Percentiles rank a stretch among this genome's conserved stretches.
These are phyloP conservation scores for Pigoraptor vietnamica DNA, from an alignment of 78 protist species.

Conservation along the genomic window DNA sequence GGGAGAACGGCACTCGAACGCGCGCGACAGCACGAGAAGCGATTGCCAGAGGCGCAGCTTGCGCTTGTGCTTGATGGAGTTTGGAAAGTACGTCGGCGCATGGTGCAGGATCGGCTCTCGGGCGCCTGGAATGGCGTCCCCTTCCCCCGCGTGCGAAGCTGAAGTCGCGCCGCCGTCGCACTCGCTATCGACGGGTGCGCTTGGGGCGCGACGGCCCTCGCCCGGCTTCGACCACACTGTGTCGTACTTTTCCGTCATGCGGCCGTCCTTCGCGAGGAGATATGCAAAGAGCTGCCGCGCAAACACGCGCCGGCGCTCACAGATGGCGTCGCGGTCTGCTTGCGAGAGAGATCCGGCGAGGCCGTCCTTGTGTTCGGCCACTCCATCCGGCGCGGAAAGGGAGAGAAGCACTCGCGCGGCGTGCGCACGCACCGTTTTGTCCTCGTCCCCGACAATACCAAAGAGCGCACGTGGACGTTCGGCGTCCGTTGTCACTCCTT, in stretches of 20 bases:
- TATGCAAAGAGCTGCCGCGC: background rate
- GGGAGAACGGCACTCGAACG: background rate
- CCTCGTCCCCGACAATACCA: background rate
- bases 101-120: background rate
- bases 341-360: too few species aligned
- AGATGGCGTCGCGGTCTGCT: too few species aligned
- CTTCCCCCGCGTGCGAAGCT: too few species aligned
- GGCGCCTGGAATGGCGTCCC: too few species aligned
- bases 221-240: background rate
- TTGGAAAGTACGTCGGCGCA: background rate
- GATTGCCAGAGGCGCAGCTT: background rate
- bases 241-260: background rate
- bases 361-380: too few species aligned
- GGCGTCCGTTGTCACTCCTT: too few species aligned
- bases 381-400: background rate
- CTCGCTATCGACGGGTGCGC: background rate
- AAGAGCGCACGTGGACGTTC: background rate
- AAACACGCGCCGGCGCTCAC: background rate
- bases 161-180: background rate
- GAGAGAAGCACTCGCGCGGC: background rate
- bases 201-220: too few species aligned
- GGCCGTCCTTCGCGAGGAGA: background rate
- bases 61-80: background rate
- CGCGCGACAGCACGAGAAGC: background rate
- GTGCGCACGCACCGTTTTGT: background rate